Evolutionary conservation across 2,329 filamentous ascomycete species (phyloP), one percentile per base, ranked within the genome.

Genomic region (Colletotrichum sansevieriae): DNA sequence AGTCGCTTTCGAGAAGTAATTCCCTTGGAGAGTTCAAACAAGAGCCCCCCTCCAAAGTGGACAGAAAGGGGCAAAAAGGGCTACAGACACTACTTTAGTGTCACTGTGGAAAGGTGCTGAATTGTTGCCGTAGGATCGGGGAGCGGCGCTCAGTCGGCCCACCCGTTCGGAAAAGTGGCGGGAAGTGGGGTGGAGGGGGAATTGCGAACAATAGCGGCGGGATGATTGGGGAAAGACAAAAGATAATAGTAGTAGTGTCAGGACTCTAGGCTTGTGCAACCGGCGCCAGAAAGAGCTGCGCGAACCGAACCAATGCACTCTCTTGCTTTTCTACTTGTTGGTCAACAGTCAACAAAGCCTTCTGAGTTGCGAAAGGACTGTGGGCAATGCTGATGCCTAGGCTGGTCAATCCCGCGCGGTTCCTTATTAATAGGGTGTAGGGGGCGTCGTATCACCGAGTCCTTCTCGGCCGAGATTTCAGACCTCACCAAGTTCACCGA

Each of bases 101-200:
- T 37, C 13, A 11, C 37, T 39, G 47, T 4, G n/a, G 29, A 35
- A 29, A 55, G 1, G 2, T 18, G 41, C 44, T 41, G 33, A 35
- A 35, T 39, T 18, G 7, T 39, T 37, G 18, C 35, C 22, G 18
- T 15, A 22, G 41, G 49, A 44, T 39, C 63, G 47, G 47, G 62
- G 43, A 25, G 29, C 49, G 39, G 39, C 54, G 54, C 20, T 55
- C 54, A 55, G 65, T 55, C 54, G 61, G 65, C 61, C 61, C 62
- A 68, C 61, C 54, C 43, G 62, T 54, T 62, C 52, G 65, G 63
- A 59, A 49, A 55, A 51, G 39, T 55, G 47, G 60, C 65, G 65
- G 65, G 33, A 65, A 59, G 65, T 68, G 65, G 65, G 65, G 65
- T 65, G 43, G 44, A 22, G 18, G 54, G 60, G 52, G 52, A 18